Percentiles rank a stretch among this genome's conserved stretches.
Evolutionary conservation across 2,329 filamentous ascomycete species (phyloP).

Genomic region (Anisogramma anomala): DNA sequence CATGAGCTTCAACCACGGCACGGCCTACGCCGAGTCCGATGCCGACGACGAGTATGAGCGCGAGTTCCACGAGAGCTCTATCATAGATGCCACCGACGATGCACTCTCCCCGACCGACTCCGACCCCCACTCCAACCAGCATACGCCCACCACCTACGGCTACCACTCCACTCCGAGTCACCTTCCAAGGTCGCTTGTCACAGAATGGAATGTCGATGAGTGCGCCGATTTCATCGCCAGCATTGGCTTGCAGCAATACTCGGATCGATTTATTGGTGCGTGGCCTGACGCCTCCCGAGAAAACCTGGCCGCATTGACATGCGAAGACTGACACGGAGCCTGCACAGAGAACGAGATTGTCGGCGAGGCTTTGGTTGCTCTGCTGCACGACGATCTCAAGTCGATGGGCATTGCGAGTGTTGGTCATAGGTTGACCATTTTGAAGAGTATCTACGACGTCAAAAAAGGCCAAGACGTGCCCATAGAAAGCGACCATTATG

Average conservation of each 20-base stretch:
- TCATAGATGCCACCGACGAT: constrained; percentile 52
- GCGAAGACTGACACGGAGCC: constrained; percentile 17
- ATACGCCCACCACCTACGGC: constrained; percentile 69
- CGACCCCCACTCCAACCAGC: constrained; percentile 57
- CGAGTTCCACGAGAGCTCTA: constrained; percentile 56
- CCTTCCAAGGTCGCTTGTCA: constrained; percentile 63
- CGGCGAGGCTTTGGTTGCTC: constrained; percentile 76
- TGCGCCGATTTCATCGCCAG: constrained; percentile 78
- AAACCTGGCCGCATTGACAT: background rate
- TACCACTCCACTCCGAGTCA: constrained; percentile 53
- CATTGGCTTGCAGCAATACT: constrained; percentile 72
- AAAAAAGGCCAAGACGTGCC: constrained; percentile 90
- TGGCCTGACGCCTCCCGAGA: constrained; percentile 16
- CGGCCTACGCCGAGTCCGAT: constrained; percentile 67
- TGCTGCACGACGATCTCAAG: constrained; percentile 88
- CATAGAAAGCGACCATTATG: constrained; percentile 84
- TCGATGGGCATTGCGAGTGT: constrained; percentile 90
- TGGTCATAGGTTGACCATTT: constrained; percentile 84
- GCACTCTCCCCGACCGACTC: constrained; percentile 61
- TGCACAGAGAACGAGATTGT: constrained; percentile 79
- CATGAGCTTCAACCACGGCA: constrained; percentile 54
- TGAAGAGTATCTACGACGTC: constrained; percentile 92
- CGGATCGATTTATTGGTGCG: constrained; percentile 71
- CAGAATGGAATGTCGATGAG: constrained; percentile 75
- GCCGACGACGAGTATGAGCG: constrained; percentile 77